Evolutionary conservation across 805 yeast species (phyloP), one percentile per base, ranked within the genome.

Genomic region (Hanseniaspora clermontiae): DNA sequence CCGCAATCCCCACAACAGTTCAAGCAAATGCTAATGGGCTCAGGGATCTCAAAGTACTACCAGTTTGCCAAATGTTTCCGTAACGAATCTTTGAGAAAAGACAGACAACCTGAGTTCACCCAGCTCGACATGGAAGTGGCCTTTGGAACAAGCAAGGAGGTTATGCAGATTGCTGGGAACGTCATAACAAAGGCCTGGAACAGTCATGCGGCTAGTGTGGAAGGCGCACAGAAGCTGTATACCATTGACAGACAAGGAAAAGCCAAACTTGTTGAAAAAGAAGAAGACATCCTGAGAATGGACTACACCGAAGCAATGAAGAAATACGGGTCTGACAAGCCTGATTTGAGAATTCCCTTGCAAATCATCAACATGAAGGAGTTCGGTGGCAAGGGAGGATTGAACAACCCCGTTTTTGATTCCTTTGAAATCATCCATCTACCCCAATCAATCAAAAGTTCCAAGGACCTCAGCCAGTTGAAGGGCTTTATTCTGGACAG

Each of bases 1-100:
- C 97, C 97, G 0, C 99, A 93, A 68, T 87, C 96, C 15, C 99
- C 98, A 0, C 99, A 93, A 66, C 98, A 93, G 66, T 93, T 91
- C 66, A 93, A 93, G 66, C 98, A 93, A 69, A 73, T 93, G 43
- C 72, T 93, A 37, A 93, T 93, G 89, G 95, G 97, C 1, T 83
- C 95, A 43, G 98, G 98, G 1, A 80, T 93, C 42, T 77, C 84
- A 52, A 76, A 80, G 50, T 93, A 93, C 68, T 93, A 80, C 68
- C 98, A 93, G 70, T 73, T 93, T 42, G 97, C 98, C 3, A 82
- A 80, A 64, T 93, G 99, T 67, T 93, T 93, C 67, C 76, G 99
- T 61, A 98, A 93, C 67, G 99, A 93, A 68, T 97, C 93, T 70
- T 75, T 93, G 57, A 77, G 99, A 58, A 82, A 87, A 1, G 98